phyloP scores from a whole-genome alignment of 1,284 basidiomycete species.

The Ustilago vetiveriae region DNA sequence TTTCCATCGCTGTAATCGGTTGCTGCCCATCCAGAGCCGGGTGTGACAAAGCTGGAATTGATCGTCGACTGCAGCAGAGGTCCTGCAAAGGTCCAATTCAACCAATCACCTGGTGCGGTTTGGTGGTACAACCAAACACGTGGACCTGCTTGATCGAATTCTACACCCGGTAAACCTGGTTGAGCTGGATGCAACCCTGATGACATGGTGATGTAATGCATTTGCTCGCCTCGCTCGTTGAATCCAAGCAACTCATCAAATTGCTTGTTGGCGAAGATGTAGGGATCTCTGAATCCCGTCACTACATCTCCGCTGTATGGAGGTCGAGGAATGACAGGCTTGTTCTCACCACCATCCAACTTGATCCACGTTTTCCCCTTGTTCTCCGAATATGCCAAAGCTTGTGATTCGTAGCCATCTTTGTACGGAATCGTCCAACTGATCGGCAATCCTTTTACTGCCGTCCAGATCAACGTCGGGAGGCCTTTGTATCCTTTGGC shows the following conservation, averaged over 20 bases:
- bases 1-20: conserved; percentile 28
- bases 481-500: conserved; percentile 30
- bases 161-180: conserved; percentile 13
- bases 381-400: conserved; percentile 33
- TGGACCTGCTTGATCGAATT: conserved; percentile 15
- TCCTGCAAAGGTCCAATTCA: conserved; percentile 30
- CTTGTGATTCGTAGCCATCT: conserved; percentile 33
- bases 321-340: conserved; percentile 25
- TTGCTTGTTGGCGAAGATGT: conserved; percentile 22
- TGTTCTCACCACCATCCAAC: conserved; percentile 23
- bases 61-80: conserved; percentile 13
- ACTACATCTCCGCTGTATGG: conserved; percentile 26
- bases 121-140: conserved; percentile 33
- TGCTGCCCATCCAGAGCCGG: conserved; percentile 18
- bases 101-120: conserved; percentile 14
- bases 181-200: conserved; percentile 14
- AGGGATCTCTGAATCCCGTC: conserved; percentile 38
- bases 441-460: conserved; percentile 32
- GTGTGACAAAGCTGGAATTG: conserved; percentile 28
- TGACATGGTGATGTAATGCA: conserved; percentile 20
- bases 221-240: conserved; percentile 4
- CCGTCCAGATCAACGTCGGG: conserved; percentile 36
- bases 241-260: conserved; percentile 19
- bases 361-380: conserved; percentile 38
- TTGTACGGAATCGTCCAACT: conserved; percentile 39